A percentile compares a stretch with the other conserved stretches of the same genome.
Evolutionary conservation across 2,329 filamentous ascomycete genomes (phyloP).

Genomic region (Lachnellula hyalina): DNA sequence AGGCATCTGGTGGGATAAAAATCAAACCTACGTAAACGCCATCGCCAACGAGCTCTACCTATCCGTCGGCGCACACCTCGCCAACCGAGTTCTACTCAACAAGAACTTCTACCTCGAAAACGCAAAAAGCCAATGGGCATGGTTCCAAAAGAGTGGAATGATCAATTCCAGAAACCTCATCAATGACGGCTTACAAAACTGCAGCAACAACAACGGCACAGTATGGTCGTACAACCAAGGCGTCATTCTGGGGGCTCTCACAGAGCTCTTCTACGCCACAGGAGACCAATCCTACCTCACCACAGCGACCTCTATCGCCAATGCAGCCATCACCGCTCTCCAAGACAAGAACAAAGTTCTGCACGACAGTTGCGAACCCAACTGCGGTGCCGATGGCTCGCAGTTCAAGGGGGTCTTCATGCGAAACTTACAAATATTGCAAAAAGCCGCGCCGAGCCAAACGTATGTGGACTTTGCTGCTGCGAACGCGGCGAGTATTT

Average conservation of each 20-base stretch:
- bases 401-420: conserved; percentile 73
- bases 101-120: conserved; percentile 50
- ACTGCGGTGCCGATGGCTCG: conserved; percentile 43
- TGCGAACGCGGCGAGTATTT: conserved; percentile 62
- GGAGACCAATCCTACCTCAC: conserved; percentile 35
- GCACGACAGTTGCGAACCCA: conserved; percentile 48
- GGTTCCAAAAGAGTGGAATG: conserved; percentile 45
- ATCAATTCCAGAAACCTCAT: conserved; percentile 43
- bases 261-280: conserved; percentile 51
- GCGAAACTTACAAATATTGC: conserved; percentile 55
- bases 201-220: conserved; percentile 41
- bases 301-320: conserved; percentile 47
- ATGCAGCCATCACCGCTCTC: conserved; percentile 45
- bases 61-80: conserved; percentile 47
- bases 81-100: conserved; percentile 49
- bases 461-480: conserved; percentile 50
- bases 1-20: conserved; percentile 50
- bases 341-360: conserved; percentile 44
- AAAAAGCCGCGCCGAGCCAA: conserved; percentile 40
- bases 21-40: conserved; percentile 48
- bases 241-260: conserved; percentile 52
- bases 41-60: conserved; percentile 55
- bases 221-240: conserved; percentile 56
- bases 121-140: conserved; percentile 43
- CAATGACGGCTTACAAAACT: conserved; percentile 48